Base-by-base conservation (phyloP, 2,329 filamentous ascomycete species). In the Didymella glomerata region DNA sequence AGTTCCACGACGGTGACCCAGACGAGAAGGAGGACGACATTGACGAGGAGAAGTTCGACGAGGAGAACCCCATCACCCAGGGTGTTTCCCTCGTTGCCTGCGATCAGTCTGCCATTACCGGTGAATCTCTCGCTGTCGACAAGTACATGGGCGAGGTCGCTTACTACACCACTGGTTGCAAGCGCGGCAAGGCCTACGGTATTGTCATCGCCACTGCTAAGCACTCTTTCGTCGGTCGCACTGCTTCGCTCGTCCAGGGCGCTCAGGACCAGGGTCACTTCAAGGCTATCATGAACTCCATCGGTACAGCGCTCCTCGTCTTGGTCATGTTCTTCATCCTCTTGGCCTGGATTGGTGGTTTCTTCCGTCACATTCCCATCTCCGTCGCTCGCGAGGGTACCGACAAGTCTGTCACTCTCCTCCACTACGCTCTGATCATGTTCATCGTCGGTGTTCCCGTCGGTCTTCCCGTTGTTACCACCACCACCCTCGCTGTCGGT, bases 251-350 rank as follows among this genome's bases (percentile, higher is more conserved):
- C 50, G 89, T 92, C 49, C 86, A 91, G 80, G 89, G 89, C 67
- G 89, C 90, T 66, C 84, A 90, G 80, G 90, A 91, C 77, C 85
- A 88, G 73, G 90, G 89, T 80, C 68, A 66, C 54, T 72, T 70
- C 61, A 91, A 92, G 83, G 89, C 89, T 66, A 90, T 92, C 83
- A 92, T 92, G 90, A 88, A 92, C 85, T 89, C 86, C 74, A 92
- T 92, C 73, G 89, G 89, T 79, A 91, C 88, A 52, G 81, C 87
- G 61, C 83, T 92, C 56, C 83, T 92, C 68, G 88, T 92, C 69
- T 82, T 92, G 63, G 90, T 92, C 80, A 88, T 92, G 79, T 89
- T 90, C 81, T 92, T 85, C 84, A 90, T 92, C 77, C 83, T 92
- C 70, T 81, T 85, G 56, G 84, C 88, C 68, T 92, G 90, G 90